Base-by-base conservation (phyloP, 2,329 filamentous ascomycete species). In the Colletotrichum viniferum region DNA sequence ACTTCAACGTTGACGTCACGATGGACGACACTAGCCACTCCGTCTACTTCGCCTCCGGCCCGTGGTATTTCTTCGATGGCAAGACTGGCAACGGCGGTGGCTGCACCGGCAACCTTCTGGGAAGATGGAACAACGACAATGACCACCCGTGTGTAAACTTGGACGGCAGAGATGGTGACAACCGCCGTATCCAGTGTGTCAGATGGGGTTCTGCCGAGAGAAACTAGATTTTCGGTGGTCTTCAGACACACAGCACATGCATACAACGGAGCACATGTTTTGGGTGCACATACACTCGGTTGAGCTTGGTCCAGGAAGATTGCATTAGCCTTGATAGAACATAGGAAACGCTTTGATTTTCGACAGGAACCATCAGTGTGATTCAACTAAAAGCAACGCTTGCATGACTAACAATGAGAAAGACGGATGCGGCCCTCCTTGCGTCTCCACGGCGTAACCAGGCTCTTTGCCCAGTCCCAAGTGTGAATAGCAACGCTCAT, bases 401-500 rank as follows among this genome's bases (percentile, higher is more conserved):
- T 12, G n/a, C 32, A 24, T 24, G 16, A 12, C 68, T 30, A 73
- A 38, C 36, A 73, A n/a, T 68, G 21, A 7, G 26, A n/a, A 21
- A 76, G 73, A 26, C 63, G 69, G 5, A 73, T 52, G 5, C 32
- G 73, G 26, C 58, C 58, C n/a, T 32, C 60, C 18, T 38, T 68
- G n/a, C 48, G 43, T 28, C 34, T 60, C 69, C 69, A 55, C 16
- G 69, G 43, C 21, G 7, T 13, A 12, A 60, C 30, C 13, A 69
- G 7, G 5, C 64, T 38, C 58, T 69, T 76, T n/a, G 34, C 13
- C 73, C 73, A 73, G 13, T 76, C 69, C 73, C 73, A 76, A 14
- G 58, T 32, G 58, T 73, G 56, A 2, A 73, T 73, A 26, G 48
- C 43, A 52, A 87, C 83, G 71, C 84, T 85, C 36, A 85, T 74